Evolutionary conservation across 768 basidiomycete genomes (phyloP).

Genomic region (Mycena rebaudengoi): DNA sequence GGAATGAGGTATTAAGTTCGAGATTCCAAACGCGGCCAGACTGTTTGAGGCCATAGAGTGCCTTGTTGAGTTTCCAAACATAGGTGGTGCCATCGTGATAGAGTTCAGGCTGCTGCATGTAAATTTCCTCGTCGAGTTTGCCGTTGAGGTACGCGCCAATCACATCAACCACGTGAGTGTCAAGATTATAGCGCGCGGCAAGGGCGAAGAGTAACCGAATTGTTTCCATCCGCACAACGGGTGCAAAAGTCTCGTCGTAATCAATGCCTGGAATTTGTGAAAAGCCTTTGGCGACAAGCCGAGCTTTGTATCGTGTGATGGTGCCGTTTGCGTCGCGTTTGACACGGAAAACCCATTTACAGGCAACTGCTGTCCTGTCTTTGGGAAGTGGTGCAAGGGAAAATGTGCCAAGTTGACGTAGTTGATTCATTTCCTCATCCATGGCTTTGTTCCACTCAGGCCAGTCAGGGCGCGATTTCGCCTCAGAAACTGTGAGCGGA

Average conservation of each 20-base stretch:
- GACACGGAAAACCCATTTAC: conserved; percentile 36
- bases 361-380: conserved; percentile 18
- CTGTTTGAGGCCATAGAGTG: conserved; percentile 37
- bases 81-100: conserved; percentile 18
- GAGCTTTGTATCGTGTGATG: conserved; percentile 36
- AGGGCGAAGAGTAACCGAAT: conserved; percentile 32
- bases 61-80: conserved; percentile 8
- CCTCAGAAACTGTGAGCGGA: conserved; percentile 12
- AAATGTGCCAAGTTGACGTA: conserved; percentile 26
- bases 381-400: conserved; percentile 23
- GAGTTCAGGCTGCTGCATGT: conserved; percentile 21
- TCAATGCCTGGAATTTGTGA: conserved; percentile 43
- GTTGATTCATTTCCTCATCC: conserved; percentile 22
- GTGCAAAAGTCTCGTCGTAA: conserved; percentile 24
- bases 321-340: conserved; percentile 42
- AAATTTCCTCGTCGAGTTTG: conserved; percentile 24
- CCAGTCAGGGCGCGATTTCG: conserved; percentile 32
- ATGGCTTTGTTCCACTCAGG: conserved; percentile 22
- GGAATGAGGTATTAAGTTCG: conserved; percentile 23
- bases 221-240: conserved; percentile 17
- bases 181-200: conserved; percentile 36
- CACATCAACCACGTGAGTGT: conserved; percentile 42
- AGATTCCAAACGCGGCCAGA: conserved; percentile 35
- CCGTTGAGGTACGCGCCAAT: conserved; percentile 13
- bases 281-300: conserved; percentile 32